phyloP scores from a whole-genome alignment of 2,329 filamentous ascomycete species.

The Knufia fluminis region DNA sequence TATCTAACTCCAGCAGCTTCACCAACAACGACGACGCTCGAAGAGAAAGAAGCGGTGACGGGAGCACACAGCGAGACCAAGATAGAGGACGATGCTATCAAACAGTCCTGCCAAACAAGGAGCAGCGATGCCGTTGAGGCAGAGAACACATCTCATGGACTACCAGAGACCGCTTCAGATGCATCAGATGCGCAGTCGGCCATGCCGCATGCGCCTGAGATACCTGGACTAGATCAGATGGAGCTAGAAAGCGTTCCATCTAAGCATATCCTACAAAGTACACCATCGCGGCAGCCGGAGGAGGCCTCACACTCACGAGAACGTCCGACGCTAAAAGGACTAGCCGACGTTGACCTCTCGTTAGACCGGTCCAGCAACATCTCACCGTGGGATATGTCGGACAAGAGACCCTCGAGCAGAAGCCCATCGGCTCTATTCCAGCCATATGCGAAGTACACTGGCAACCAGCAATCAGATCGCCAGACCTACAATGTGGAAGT shows the following conservation, averaged over 20 bases:
- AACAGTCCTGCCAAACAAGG: slow-evolving; percentile 5
- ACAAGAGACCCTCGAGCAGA: slow-evolving; percentile 9
- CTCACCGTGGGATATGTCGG: slow-evolving; percentile 19
- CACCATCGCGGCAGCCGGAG: background rate
- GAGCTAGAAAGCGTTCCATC: background rate
- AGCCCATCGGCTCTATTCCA: slow-evolving; percentile 74
- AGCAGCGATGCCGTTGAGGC: background rate
- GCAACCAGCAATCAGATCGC: slow-evolving; percentile 85
- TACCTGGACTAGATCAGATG: no score
- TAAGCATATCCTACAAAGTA: background rate
- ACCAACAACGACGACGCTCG: background rate
- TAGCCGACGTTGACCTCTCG: slow-evolving; percentile 17
- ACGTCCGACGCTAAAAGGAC: background rate
- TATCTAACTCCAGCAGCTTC: slow-evolving; percentile 12
- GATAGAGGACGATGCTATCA: slow-evolving; percentile 5
- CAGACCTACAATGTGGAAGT: slow-evolving; percentile 94
- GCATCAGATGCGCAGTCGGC: background rate
- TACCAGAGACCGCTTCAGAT: background rate
- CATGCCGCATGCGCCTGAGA: background rate
- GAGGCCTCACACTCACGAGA: background rate
- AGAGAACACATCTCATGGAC: background rate
- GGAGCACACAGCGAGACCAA: background rate
- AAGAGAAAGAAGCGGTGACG: slow-evolving; percentile 1
- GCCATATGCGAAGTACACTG: slow-evolving; percentile 77
- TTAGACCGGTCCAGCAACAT: slow-evolving; percentile 12